Percentiles rank a stretch among this genome's conserved stretches.
Conservation (phyloP, 495 filamentous ascomycete genomes). For the Daldinia vernicosa region DNA sequence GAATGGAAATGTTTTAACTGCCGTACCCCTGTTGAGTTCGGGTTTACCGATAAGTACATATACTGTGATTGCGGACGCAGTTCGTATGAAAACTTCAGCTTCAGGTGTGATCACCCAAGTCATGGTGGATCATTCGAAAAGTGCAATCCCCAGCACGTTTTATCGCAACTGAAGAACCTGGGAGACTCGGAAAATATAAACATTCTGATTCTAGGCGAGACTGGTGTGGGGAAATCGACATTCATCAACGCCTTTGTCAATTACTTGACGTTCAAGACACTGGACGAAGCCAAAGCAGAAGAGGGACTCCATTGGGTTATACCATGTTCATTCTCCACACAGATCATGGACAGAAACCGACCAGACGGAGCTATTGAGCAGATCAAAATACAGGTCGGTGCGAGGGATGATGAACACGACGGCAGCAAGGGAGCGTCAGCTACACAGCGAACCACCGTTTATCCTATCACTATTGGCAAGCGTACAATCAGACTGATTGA, state of each 20-base stretch:
- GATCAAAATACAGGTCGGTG: constrained; percentile 1
- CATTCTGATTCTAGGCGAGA: constrained; percentile 6
- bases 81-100: not conserved
- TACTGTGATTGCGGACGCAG: constrained; percentile 10
- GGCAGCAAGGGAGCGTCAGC: not conserved
- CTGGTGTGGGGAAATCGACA: constrained; percentile 5
- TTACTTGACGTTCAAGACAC: not conserved
- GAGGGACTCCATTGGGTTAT: not conserved
- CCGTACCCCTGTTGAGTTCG: not conserved
- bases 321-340: not conserved
- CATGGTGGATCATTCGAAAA: not conserved
- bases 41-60: not conserved
- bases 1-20: constrained; percentile 3
- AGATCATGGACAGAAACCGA: not conserved
- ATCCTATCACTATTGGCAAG: not conserved
- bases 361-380: not conserved
- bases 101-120: not conserved
- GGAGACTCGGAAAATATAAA: not conserved
- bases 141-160: not conserved
- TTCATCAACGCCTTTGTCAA: constrained; percentile 13
- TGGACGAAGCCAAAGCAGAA: not conserved
- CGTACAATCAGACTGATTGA: not conserved
- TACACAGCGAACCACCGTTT: not conserved
- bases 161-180: not conserved
- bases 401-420: not conserved